A percentile compares a stretch with the other conserved stretches of the same genome.
Conservation (phyloP, 768 basidiomycete species). For the Boletus rubescentipes region DNA sequence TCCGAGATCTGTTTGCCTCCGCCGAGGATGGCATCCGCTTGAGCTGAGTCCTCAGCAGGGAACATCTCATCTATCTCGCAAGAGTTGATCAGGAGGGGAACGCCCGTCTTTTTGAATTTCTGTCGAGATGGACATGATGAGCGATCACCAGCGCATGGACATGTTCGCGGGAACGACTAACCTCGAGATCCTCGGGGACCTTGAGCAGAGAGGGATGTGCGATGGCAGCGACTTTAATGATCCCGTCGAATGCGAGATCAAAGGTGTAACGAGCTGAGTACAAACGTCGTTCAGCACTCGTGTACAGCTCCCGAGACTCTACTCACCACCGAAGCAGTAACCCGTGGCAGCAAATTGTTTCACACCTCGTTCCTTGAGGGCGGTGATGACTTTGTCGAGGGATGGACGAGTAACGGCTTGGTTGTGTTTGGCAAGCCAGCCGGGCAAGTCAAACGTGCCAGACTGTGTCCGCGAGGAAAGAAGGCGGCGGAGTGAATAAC, state of each 20-base stretch:
- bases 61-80: conserved; percentile 55
- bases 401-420: conserved; percentile 41
- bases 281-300: too few species aligned
- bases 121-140: conserved; percentile 19
- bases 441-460: conserved; percentile 22
- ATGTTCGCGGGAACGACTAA: conserved; percentile 19
- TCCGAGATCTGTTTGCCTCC: conserved; percentile 43
- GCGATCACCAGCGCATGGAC: not conserved
- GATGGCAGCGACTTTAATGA: conserved; percentile 39
- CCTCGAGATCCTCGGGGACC: conserved; percentile 54
- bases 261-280: conserved; percentile 39
- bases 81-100: conserved; percentile 67
- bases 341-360: conserved; percentile 58
- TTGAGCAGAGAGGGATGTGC: conserved; percentile 48
- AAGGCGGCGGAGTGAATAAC: not conserved
- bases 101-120: conserved; percentile 50
- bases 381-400: conserved; percentile 55
- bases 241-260: conserved; percentile 44
- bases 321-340: conserved; percentile 66
- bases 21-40: conserved; percentile 52
- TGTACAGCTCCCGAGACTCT: too few species aligned
- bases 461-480: not conserved
- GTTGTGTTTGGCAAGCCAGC: conserved; percentile 44
- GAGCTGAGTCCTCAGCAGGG: conserved; percentile 42
- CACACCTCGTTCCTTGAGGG: conserved; percentile 59